Evolutionary conservation across 129 eudicot genomes (phyloP), one percentile per base, ranked within the genome.

Genomic region (Tanacetum coccineum): DNA sequence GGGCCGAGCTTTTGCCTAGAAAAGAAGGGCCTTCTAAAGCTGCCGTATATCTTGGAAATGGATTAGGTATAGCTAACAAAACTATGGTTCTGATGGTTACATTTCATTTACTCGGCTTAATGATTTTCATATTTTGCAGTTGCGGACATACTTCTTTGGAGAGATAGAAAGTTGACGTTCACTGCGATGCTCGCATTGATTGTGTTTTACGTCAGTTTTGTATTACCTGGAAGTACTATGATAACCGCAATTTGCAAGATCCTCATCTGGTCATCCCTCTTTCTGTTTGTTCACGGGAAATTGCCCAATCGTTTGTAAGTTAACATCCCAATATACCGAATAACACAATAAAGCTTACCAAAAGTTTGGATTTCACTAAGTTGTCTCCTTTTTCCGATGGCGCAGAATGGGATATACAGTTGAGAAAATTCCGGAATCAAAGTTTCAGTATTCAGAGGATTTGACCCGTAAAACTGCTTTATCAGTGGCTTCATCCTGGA

Each of bases 131-230:
- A 40, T 69, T 45, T 79, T 79, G 76, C 96, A 93, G 98, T 84
- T 81, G 96, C 92, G 66, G 95, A 88, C 71, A 74, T 79, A 54
- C 85, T 88, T 69, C 96, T 88, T 14, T 93, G 96, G 98, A 88
- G 95, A 81, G 78, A 88, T 73, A 84, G 28, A 77, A 84, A 59
- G 84, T 78, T 74, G 69, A 80, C 91, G 30, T 77, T 82, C 46
- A 71, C 78, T 18, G 71, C 79, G 25, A 44, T 84, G 53, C 54
- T 86, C 17, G 62, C 79, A 62, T 71, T 86, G 73, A 65, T 71
- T 67, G 84, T 87, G 66, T 76, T 82, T 47, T 89, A 84, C 71
- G 44, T 80, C 78, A 79, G 80, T 77, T 86, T 84, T 59, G 76
- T 89, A 49, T 89, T 85, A 50, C 76, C 95, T 67, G 95, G 99